Conservation (phyloP, 2,329 filamentous ascomycete species). For the Aspergillus sp. region DNA sequence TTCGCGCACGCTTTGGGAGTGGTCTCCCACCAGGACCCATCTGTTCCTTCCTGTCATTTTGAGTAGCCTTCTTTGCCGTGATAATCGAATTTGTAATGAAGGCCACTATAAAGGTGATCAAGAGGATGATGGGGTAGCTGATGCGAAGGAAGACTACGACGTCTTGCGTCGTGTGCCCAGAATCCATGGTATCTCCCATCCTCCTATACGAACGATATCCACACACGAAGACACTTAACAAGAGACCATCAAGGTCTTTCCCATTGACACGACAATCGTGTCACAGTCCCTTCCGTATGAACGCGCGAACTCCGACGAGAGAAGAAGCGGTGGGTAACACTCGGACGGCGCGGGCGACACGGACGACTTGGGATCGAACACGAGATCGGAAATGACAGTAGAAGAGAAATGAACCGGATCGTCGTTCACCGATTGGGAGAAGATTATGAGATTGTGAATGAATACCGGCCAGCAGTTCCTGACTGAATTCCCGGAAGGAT, state of each 20-base stretch:
- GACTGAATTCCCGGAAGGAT: neutral
- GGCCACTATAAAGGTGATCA: constrained; percentile 57
- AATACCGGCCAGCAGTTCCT: too few species aligned
- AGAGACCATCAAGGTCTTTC: constrained; percentile 22
- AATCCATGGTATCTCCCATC: constrained; percentile 23
- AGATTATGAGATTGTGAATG: too few species aligned
- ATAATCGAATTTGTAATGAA: constrained; percentile 57
- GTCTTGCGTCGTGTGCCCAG: constrained; percentile 35
- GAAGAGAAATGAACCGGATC: constrained; percentile 1
- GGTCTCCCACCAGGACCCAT: constrained; percentile 85
- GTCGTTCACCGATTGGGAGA: too few species aligned
- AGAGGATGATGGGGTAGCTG: constrained; percentile 57
- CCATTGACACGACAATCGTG: constrained; percentile 22
- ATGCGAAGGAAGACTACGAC: constrained; percentile 47
- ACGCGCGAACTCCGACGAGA: too few species aligned
- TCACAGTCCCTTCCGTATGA: too few species aligned
- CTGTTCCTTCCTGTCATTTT: constrained; percentile 43
- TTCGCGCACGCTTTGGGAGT: constrained; percentile 59
- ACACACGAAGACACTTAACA: constrained; percentile 10
- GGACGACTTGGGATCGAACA: constrained; percentile 2
- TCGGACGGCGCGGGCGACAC: neutral
- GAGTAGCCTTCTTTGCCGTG: constrained; percentile 43
- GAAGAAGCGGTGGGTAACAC: constrained; percentile 1
- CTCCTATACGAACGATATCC: constrained; percentile 11
- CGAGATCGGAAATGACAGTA: constrained; percentile 1